Evolutionary conservation across 192 early-diverging fungal species (phyloP), one percentile per base, ranked within the genome.

Genomic region (Irineochytrium annulatum): DNA sequence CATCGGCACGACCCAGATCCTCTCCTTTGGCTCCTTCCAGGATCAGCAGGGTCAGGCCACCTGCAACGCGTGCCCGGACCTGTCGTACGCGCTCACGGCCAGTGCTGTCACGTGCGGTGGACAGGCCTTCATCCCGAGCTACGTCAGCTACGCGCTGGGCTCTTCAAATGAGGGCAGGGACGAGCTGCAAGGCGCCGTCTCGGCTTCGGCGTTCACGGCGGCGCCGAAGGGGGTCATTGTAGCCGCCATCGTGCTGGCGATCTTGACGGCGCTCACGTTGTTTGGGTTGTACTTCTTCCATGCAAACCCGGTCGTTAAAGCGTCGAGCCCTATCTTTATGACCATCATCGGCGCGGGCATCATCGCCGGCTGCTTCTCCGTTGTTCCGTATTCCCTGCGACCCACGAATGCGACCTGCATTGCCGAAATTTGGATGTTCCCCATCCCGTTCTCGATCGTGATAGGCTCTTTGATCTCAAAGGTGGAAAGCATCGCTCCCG

Each of bases 341-440:
- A 51, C 49, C 6, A 51, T 51, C 49, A 51, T 20, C 8, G 19
- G 11, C 11, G 20, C 20, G 8, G 49, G 49, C 13, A 51, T 51
- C 27, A 28, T 51, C 20, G 19, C 8, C 6, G 49, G 49, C 19
- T 19, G 11, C 11, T 20, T 51, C 11, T 51, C 49, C 27, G 49
- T 51, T 6, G 27, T 51, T 8, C 8, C 49, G 19, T 19, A 28
- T 24, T 19, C 20, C 8, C 8, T 51, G 8, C 8, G 20, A 20
- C 49, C 49, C 13, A 24, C 49, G 13, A 24, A 24, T 8, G 49
- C 20, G 20, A 51, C 11, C 49, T 51, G 49, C 27, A 28, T 51
- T 51, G 49, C 49, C 11, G 49, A 51, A 51, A 51, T 51, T 13
- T 51, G 49, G 49, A 51, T 51, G 8, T 13, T 51, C 11, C 19